Evolutionary conservation across 768 basidiomycete species (phyloP).

Genomic region (Termitomyces titanicus): DNA sequence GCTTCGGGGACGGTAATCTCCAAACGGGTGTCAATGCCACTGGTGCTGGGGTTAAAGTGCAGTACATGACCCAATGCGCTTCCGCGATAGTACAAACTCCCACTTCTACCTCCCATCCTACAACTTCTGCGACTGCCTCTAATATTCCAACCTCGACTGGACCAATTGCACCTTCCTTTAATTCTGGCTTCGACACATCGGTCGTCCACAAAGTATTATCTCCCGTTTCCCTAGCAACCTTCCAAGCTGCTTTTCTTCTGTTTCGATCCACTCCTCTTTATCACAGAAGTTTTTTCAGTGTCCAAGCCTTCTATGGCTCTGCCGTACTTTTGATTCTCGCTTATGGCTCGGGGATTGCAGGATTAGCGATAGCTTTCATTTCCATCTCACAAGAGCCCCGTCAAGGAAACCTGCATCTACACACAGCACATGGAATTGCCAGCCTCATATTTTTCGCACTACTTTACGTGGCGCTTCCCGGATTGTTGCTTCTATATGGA

Average conservation of each 20-base stretch:
- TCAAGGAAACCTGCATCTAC: constrained; percentile 33
- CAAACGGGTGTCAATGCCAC: constrained; percentile 60
- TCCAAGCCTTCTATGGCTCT: constrained; percentile 13
- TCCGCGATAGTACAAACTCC: constrained; percentile 24
- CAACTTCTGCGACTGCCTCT: not conserved
- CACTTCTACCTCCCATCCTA: constrained; percentile 13
- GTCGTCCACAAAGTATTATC: constrained; percentile 42
- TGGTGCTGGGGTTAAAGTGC: constrained; percentile 62
- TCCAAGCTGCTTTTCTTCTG: constrained; percentile 32
- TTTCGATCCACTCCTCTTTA: constrained; percentile 27
- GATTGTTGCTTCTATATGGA: constrained; percentile 29
- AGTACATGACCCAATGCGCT: constrained; percentile 62
- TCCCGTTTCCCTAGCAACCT: constrained; percentile 38
- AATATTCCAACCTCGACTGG: constrained; percentile 18
- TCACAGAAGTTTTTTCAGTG: not conserved
- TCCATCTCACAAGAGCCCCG: constrained; percentile 34
- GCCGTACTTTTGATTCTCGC: constrained; percentile 35
- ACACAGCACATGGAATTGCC: constrained; percentile 61
- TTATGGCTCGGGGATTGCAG: constrained; percentile 61
- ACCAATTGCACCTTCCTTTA: constrained; percentile 1
- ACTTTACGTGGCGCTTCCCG: constrained; percentile 53
- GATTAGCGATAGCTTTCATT: constrained; percentile 61
- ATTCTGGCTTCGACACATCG: constrained; percentile 30
- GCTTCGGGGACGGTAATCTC: constrained; percentile 61
- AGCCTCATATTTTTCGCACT: constrained; percentile 62